A percentile compares a stretch with the other conserved stretches of the same genome.
phyloP scores from a whole-genome alignment of 169 alveolate species.

The Sarcocystis neurona region DNA sequence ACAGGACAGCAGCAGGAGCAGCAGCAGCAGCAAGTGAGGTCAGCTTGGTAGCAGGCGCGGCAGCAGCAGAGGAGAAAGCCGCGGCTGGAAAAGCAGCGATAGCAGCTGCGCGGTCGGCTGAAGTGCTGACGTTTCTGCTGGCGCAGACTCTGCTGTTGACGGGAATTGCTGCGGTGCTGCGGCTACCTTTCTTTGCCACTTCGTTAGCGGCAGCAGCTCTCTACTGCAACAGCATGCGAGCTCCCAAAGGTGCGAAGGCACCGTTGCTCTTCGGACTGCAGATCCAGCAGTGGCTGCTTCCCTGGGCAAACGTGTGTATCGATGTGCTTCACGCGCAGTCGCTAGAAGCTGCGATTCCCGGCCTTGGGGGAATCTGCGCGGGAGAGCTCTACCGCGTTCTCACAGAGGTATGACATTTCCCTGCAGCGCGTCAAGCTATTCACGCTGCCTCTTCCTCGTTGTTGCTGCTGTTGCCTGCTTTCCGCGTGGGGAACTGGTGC shows the following conservation, averaged over 20 bases:
- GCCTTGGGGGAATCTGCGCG: slow-evolving; percentile 38
- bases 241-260: neutral
- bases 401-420: slow-evolving; percentile 30
- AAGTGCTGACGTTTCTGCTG: slow-evolving; percentile 15
- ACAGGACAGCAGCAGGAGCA: neutral
- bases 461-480: too few relatives aligned
- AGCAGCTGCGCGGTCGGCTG: slow-evolving; percentile 19
- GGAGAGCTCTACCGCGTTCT: slow-evolving; percentile 41
- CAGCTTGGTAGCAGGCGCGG: too few relatives aligned
- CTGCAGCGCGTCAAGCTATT: too few relatives aligned
- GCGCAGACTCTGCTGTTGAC: slow-evolving; percentile 12
- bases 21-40: neutral
- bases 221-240: neutral
- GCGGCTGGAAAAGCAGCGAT: neutral
- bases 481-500: too few relatives aligned
- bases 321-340: slow-evolving; percentile 53
- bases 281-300: slow-evolving; percentile 31
- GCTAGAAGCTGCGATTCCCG: slow-evolving; percentile 45
- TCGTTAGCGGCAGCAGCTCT: slow-evolving; percentile 22
- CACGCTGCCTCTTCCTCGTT: too few relatives aligned
- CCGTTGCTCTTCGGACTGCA: slow-evolving; percentile 18
- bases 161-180: neutral
- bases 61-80: neutral
- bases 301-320: neutral
- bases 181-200: slow-evolving; percentile 42